Conservation (phyloP, 164 flowering plant genomes). For the Umbilicus rupestris region DNA sequence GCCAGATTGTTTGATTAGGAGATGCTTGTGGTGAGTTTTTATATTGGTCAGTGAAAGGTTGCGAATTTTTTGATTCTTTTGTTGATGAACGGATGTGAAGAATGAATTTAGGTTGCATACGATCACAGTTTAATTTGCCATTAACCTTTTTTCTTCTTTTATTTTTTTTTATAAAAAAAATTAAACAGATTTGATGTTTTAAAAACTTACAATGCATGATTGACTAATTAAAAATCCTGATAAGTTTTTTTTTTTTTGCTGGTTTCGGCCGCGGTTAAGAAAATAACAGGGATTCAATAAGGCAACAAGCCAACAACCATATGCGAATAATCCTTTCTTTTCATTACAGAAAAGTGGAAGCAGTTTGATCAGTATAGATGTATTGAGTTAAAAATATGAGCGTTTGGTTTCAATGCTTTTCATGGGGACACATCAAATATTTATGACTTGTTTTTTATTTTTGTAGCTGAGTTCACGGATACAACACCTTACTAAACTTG, state of each 20-base stretch:
- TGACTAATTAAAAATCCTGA: neutral
- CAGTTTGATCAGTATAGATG: no score
- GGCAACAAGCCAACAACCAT: neutral
- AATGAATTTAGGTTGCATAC: neutral
- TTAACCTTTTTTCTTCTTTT: no score
- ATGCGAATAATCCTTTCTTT: no score
- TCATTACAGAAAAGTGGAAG: no score
- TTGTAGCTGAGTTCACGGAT: conserved; percentile 46
- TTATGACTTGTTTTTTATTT: neutral
- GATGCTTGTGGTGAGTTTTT: neutral
- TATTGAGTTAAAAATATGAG: neutral
- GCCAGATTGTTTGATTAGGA: neutral
- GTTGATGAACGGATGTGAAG: no score
- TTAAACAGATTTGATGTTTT: no score
- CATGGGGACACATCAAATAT: no score
- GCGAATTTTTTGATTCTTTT: no score
- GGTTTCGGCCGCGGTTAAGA: neutral
- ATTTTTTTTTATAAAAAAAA: no score
- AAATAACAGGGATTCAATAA: neutral
- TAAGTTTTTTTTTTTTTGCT: no score
- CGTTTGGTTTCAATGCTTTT: neutral
- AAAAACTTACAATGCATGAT: neutral
- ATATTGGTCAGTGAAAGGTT: no score
- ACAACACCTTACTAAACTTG: conserved; percentile 37
- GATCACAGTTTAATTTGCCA: no score